phyloP scores from a whole-genome alignment of 306 rosid genomes.

The Fragaria vesca region DNA sequence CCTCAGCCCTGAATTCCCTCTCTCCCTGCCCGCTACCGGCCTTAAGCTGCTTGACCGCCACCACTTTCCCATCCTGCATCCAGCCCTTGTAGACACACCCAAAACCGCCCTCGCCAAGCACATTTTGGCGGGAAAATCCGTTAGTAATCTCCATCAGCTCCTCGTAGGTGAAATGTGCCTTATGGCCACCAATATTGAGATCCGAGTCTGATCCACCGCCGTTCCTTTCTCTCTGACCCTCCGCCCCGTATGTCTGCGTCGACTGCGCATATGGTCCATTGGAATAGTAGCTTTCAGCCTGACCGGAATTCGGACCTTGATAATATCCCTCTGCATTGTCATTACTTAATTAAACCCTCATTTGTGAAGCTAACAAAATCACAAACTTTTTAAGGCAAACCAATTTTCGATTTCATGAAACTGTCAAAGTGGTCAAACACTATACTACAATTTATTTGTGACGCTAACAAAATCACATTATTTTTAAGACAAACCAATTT shows the following conservation, averaged over 20 bases:
- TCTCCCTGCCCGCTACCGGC: slow-evolving; percentile 97
- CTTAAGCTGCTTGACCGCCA: slow-evolving; percentile 82
- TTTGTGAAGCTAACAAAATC: background rate
- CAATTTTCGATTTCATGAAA: too few species aligned
- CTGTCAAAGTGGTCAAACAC: too few species aligned
- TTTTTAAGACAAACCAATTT: too few species aligned
- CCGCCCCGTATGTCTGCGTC: slow-evolving; percentile 26
- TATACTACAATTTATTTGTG: too few species aligned
- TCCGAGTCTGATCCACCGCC: slow-evolving; percentile 40
- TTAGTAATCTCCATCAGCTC: slow-evolving; percentile 58
- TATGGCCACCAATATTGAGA: slow-evolving; percentile 27
- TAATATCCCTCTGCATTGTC: slow-evolving; percentile 47
- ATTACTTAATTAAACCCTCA: slow-evolving; percentile 12
- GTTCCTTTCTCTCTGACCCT: slow-evolving; percentile 37
- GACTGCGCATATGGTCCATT: slow-evolving; percentile 27
- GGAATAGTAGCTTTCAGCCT: slow-evolving; percentile 34
- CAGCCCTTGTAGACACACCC: slow-evolving; percentile 81
- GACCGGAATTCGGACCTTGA: slow-evolving; percentile 40
- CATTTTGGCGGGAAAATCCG: slow-evolving; percentile 60
- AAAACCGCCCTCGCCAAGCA: slow-evolving; percentile 90
- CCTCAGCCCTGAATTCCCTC: slow-evolving; percentile 87
- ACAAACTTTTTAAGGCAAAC: too few species aligned
- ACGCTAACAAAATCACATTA: too few species aligned
- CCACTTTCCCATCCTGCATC: slow-evolving; percentile 63
- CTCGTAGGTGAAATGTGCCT: slow-evolving; percentile 59